These are phyloP conservation scores for Didymella sp. DNA, from an alignment of 2,329 filamentous ascomycete genomes.

Conservation along the genomic window DNA sequence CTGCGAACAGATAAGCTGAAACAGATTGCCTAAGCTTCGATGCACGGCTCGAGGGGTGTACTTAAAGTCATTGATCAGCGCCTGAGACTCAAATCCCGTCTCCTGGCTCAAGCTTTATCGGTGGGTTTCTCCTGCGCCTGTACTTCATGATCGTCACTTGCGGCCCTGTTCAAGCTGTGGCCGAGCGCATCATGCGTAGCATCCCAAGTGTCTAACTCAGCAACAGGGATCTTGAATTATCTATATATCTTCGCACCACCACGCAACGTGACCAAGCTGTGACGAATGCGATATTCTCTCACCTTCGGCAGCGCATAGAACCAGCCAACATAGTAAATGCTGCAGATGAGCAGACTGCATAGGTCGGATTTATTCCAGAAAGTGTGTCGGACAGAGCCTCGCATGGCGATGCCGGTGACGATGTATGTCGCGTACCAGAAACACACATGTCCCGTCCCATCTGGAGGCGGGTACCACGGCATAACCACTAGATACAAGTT, in stretches of 20 bases:
- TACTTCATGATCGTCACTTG: not conserved
- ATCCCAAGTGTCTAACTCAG: constrained; percentile 64
- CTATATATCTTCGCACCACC: constrained; percentile 57
- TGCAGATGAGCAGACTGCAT: constrained; percentile 60
- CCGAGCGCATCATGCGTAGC: constrained; percentile 60
- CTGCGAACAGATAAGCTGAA: too few relatives aligned
- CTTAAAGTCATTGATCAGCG: not conserved
- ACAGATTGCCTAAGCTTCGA: too few relatives aligned
- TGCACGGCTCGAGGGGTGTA: too few relatives aligned
- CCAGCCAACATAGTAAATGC: constrained; percentile 66
- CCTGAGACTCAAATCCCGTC: not conserved
- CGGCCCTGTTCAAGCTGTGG: not conserved
- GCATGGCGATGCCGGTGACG: constrained; percentile 68
- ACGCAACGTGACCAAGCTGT: constrained; percentile 61
- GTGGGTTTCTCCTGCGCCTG: not conserved
- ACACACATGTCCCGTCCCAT: constrained; percentile 69
- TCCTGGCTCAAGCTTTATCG: not conserved
- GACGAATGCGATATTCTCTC: constrained; percentile 62
- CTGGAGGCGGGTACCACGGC: constrained; percentile 72
- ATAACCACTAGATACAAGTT: constrained; percentile 69
- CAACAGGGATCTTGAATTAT: constrained; percentile 63
- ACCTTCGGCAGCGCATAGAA: constrained; percentile 63
- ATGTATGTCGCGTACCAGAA: constrained; percentile 77
- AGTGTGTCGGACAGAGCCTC: constrained; percentile 40
- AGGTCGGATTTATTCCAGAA: not conserved